These are phyloP conservation scores for Scorias spongiosa DNA, from an alignment of 2,329 filamentous ascomycete genomes.

Conservation along the genomic window DNA sequence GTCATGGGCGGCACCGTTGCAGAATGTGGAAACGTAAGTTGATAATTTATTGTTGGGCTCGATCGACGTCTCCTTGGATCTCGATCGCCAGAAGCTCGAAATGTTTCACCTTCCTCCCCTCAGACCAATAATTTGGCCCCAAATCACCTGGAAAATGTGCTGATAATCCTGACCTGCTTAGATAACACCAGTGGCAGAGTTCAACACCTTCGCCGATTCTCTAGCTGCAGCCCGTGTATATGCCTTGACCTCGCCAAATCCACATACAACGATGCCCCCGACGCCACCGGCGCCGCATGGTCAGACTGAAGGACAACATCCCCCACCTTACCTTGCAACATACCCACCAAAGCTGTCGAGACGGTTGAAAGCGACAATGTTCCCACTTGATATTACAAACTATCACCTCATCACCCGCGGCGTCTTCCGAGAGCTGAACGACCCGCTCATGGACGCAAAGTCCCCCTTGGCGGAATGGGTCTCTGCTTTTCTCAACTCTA, in stretches of 20 bases:
- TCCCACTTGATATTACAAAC: slow-evolving; percentile 34
- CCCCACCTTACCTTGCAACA: slow-evolving; percentile 18
- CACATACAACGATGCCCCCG: slow-evolving; percentile 67
- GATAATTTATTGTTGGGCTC: background rate
- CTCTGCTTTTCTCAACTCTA: slow-evolving; percentile 28
- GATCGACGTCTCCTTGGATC: no score
- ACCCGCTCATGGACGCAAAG: slow-evolving; percentile 12
- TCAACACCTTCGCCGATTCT: slow-evolving; percentile 82
- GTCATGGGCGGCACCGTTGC: slow-evolving; percentile 88
- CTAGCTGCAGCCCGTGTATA: slow-evolving; percentile 34
- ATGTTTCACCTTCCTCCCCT: no score
- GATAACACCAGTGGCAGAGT: slow-evolving; percentile 70
- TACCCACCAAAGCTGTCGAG: slow-evolving; percentile 28
- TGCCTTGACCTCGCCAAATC: slow-evolving; percentile 39
- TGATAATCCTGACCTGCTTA: slow-evolving; percentile 10
- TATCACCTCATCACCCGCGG: slow-evolving; percentile 27
- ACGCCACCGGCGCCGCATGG: slow-evolving; percentile 28
- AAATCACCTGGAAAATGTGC: no score
- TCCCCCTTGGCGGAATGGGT: slow-evolving; percentile 33
- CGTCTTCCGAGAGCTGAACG: slow-evolving; percentile 20
- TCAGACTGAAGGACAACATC: slow-evolving; percentile 11
- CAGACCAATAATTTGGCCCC: no score
- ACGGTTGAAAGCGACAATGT: slow-evolving; percentile 30
- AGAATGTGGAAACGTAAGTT: slow-evolving; percentile 53
- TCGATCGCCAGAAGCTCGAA: no score